Evolutionary conservation across 805 yeast species (phyloP).

Genomic region (Nakazawaea populi): DNA sequence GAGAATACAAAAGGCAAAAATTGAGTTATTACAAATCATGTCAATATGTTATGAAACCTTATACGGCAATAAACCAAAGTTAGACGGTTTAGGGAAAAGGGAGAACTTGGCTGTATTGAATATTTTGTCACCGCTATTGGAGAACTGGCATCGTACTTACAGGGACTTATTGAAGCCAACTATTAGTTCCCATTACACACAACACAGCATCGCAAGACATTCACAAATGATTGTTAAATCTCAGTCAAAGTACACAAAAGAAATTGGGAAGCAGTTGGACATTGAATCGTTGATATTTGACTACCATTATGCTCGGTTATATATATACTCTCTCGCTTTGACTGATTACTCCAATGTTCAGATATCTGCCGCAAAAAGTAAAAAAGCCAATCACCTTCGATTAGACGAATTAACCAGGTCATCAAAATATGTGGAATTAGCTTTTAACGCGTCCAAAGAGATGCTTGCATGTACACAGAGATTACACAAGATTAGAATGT

Average conservation of each 20-base stretch:
- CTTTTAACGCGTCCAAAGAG: constrained; percentile 80
- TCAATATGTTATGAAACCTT: constrained; percentile 80
- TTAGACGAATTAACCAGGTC: constrained; percentile 67
- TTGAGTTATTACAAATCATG: constrained; percentile 73
- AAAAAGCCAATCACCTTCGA: constrained; percentile 31
- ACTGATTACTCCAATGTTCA: constrained; percentile 38
- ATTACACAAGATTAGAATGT: constrained; percentile 55
- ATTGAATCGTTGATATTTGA: constrained; percentile 74
- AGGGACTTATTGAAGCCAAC: constrained; percentile 45
- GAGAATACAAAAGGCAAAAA: constrained; percentile 62
- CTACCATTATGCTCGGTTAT: constrained; percentile 76
- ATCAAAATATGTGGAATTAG: constrained; percentile 74
- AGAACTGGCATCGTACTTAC: constrained; percentile 71
- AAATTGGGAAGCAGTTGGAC: constrained; percentile 41
- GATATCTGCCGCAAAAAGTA: constrained; percentile 17
- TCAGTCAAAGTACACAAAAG: constrained; percentile 31
- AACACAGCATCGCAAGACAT: constrained; percentile 5
- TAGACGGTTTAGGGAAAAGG: constrained; percentile 45
- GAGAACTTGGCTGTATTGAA: constrained; percentile 68
- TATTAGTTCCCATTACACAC: constrained; percentile 29
- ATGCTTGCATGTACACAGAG: constrained; percentile 65
- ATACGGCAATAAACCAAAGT: constrained; percentile 59
- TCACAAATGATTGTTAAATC: constrained; percentile 21
- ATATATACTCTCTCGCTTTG: constrained; percentile 78
- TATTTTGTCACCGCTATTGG: constrained; percentile 70